Evolutionary conservation across 1,139 yeast species (phyloP).

Genomic region (Yamadazyma membranifaciens): DNA sequence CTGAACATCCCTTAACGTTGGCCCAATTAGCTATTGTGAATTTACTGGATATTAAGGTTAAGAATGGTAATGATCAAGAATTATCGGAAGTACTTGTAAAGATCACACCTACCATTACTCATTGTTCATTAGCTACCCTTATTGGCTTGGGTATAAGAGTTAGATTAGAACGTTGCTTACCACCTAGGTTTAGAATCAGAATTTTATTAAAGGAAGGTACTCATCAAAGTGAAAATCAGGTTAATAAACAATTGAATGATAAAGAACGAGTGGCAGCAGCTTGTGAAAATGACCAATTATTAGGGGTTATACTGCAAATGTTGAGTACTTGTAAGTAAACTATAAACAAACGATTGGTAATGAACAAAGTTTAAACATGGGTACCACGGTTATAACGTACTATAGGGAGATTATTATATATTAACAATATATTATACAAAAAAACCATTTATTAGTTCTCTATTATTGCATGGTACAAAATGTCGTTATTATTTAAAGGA

Average conservation of each 20-base stretch:
- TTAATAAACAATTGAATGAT: conserved; percentile 93
- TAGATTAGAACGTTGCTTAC: conserved; percentile 82
- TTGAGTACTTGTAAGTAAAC: conserved; percentile 66
- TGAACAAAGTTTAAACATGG: too few species aligned
- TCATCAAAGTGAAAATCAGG: conserved; percentile 94
- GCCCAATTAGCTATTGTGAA: conserved; percentile 96
- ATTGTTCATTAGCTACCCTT: conserved; percentile 92
- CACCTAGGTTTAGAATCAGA: conserved; percentile 77
- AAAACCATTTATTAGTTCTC: conserved; percentile 9
- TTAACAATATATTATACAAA: conserved; percentile 10
- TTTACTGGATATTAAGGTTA: conserved; percentile 71
- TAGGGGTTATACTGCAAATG: conserved; percentile 90
- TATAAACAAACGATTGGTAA: too few species aligned
- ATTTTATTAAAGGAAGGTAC: conserved; percentile 86
- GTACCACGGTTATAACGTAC: too few species aligned
- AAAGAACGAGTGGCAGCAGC: conserved; percentile 99
- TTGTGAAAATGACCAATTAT: conserved; percentile 90
- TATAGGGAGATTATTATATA: conserved; percentile 3
- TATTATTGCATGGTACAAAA: not conserved
- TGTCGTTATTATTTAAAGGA: too few species aligned
- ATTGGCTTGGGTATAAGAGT: conserved; percentile 95
- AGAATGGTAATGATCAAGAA: conserved; percentile 51
- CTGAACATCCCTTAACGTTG: conserved; percentile 93
- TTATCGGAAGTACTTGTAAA: conserved; percentile 76
- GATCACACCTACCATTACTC: conserved; percentile 97